Evolutionary conservation across 1,139 yeast species (phyloP), one percentile per base, ranked within the genome.

Genomic region (Arxiozyma telluris): DNA sequence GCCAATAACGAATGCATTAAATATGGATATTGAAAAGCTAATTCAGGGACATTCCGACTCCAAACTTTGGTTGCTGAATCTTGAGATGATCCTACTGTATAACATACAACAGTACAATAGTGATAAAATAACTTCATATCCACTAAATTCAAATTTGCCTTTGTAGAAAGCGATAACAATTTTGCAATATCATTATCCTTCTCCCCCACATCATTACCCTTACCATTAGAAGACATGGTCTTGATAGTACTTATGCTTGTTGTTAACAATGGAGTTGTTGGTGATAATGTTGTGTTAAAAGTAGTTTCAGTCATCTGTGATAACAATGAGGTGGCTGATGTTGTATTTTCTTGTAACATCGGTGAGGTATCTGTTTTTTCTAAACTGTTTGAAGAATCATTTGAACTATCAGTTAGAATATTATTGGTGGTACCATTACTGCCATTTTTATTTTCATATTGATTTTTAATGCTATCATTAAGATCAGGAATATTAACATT

Each of bases 1-100:
- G 96, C 96, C 54, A 91, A 73, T 3, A 91, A 76, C 0, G 96
- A 83, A 69, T 91, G 97, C 97, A 91, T 90, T 60, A 91, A 73
- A 63, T 88, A 90, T 20, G 96, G 96, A 68, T 84, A 84, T 56
- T 85, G 82, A 70, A 91, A 89, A 9, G 97, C 96, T 57, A 91
- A 74, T 75, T 83, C 81, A 1, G 97, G 96, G 20, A 91, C 88
- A 62, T 88, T 95, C 52, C 80, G 81, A 54, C 83, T 81, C 98
- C 98, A 91, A 42, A 91, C 86, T 60, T 84, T 81, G 41, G 87
- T 83, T 60, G 87, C 95, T 21, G 94, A 84, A 42, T 90, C 88
- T 1, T 96, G 96, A 0, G 96, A 95, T 1, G 86, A 88, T 0
- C 96, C 87, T 50, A 91, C 88, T 1, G 97, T 87, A 49, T 83